These are phyloP conservation scores for Hordeum vulgare DNA, from an alignment of 176 grass and related monocot genomes.

Conservation along the genomic window MorexV3_pseudomolecules_assembly NC_058519.1:664846557-664847056, in stretches of 20 bases:
- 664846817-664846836: slow-evolving; percentile 73
- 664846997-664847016: slow-evolving; percentile 48
- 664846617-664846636: slow-evolving; percentile 56
- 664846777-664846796: slow-evolving; percentile 71
- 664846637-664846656: slow-evolving; percentile 52
- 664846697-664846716: slow-evolving; percentile 54
- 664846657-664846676: slow-evolving; percentile 41
- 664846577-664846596: slow-evolving; percentile 64
- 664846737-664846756: slow-evolving; percentile 54
- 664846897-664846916: slow-evolving; percentile 37
- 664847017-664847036: slow-evolving; percentile 65
- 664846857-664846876: slow-evolving; percentile 67
- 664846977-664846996: slow-evolving; percentile 33
- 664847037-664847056: slow-evolving; percentile 67
- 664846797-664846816: slow-evolving; percentile 78
- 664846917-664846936: slow-evolving; percentile 43
- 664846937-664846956: not conserved
- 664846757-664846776: slow-evolving; percentile 61
- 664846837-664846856: slow-evolving; percentile 64
- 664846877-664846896: slow-evolving; percentile 50
- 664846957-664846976: not conserved
- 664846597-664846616: slow-evolving; percentile 58
- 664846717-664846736: slow-evolving; percentile 82
- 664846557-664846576: slow-evolving; percentile 53
- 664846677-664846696: slow-evolving; percentile 49